Base-by-base conservation (phyloP, 169 alveolate genomes). In the Plasmodium chabaudi region DNA sequence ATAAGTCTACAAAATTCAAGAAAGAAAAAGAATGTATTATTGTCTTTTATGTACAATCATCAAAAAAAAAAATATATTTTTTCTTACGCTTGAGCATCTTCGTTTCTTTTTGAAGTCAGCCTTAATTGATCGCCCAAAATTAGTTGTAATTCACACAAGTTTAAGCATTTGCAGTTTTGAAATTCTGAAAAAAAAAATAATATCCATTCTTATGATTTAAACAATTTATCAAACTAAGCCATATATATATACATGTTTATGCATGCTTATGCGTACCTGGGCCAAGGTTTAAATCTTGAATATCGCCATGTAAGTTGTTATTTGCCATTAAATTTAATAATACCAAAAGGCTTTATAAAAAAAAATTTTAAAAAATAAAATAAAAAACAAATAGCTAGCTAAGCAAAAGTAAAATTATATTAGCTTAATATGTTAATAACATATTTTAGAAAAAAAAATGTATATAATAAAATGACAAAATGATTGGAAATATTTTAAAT, bases 51-150 rank as follows among this genome's bases (percentile, higher is more conserved):
- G 9, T 34, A 34, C 42, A 34, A 0, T 34, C 5, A 34, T 34
- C 42, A 34, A 51, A 51, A 47, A 47, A 47, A 47, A 47, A 47
- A 47, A 47, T 0, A 47, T 0, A 12, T 21, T 13, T 39, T 44
- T 39, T 65, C 2, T 57, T 86, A 93, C 96, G 93, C 93, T 70
- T 89, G 87, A n/a, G 96, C 94, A 17, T 87, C 91, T 46, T 93
- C 96, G 34, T 93, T 93, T 21, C 96, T 49, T 42, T 93, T 93
- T 49, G 91, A 94, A n/a, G 93, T 91, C 21, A 93, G 87, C 39
- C 96, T 73, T 25, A 93, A 87, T 65, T 93, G 96, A 56, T 93
- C 96, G 13, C 96, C 96, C 61, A 93, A 86, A 87, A 93, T 93
- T 49, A 93, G 91, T 77, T 93, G 96, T 15, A 93, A 68, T 75